These are phyloP conservation scores for Aspergillus floridensis DNA, from an alignment of 2,329 filamentous ascomycete genomes.

Conservation along the genomic window DNA sequence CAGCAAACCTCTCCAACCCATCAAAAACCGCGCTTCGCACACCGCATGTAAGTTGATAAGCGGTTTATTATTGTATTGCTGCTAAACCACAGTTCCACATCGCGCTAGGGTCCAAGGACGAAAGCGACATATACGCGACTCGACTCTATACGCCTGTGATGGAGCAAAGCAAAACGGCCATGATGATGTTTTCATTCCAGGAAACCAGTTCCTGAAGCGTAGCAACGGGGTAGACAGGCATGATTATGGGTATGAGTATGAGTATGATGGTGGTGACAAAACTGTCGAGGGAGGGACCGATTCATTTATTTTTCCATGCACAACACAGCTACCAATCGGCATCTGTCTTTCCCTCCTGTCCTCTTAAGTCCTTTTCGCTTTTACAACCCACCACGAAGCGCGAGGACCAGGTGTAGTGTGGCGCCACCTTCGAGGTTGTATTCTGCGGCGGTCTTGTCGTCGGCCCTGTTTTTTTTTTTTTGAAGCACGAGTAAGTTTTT, in stretches of 20 bases:
- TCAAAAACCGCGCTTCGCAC: no score
- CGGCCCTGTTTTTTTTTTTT: slow-evolving; percentile 61
- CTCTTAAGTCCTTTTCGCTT: not conserved
- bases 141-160: not conserved
- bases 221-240: not conserved
- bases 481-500: not conserved
- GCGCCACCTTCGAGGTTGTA: slow-evolving; percentile 89
- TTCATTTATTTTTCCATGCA: not conserved
- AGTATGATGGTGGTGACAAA: no score
- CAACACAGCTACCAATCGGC: no score
- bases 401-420: slow-evolving; percentile 92
- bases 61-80: no score
- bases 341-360: not conserved
- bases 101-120: no score
- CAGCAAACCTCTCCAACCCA: not conserved
- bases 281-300: not conserved
- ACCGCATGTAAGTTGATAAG: no score
- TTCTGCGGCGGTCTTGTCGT: slow-evolving; percentile 89
- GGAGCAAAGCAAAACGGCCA: not conserved
- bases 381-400: slow-evolving; percentile 72
- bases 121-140: not conserved
- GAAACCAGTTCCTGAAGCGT: not conserved
- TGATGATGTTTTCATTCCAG: not conserved
- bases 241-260: not conserved
- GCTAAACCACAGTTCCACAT: no score